Evolutionary conservation across 1,139 yeast species (phyloP).

Genomic region (Taphrina wiesneri): DNA sequence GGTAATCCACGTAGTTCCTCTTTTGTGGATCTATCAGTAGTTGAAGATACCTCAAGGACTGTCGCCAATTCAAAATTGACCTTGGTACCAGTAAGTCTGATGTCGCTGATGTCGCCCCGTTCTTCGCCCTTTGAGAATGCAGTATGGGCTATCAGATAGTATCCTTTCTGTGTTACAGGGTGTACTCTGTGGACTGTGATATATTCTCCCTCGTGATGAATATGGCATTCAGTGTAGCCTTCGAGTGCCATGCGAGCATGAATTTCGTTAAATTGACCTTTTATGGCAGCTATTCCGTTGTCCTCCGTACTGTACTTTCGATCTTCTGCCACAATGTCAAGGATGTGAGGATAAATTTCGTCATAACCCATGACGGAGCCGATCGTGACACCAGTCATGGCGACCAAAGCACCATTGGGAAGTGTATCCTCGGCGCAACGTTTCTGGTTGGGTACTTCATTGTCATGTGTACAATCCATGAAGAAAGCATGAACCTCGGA

Average conservation of each 20-base stretch:
- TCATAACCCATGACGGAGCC: conserved; percentile 95
- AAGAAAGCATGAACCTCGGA: conserved; percentile 87
- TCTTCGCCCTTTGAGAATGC: conserved; percentile 56
- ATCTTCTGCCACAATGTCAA: conserved; percentile 78
- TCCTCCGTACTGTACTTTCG: conserved; percentile 60
- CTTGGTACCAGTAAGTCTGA: conserved; percentile 63
- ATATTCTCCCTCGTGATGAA: conserved; percentile 90
- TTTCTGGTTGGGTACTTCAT: conserved; percentile 82
- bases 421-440: conserved; percentile 91
- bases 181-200: conserved; percentile 87
- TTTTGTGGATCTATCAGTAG: conserved; percentile 53
- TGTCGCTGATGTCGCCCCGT: conserved; percentile 56
- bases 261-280: conserved; percentile 58
- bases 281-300: conserved; percentile 74
- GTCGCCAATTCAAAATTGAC: conserved; percentile 65
- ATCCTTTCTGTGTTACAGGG: conserved; percentile 82
- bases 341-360: conserved; percentile 78
- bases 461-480: conserved; percentile 98
- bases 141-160: conserved; percentile 83
- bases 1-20: conserved; percentile 61
- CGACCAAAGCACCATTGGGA: conserved; percentile 91
- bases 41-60: conserved; percentile 53
- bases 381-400: conserved; percentile 89
- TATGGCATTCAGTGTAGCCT: conserved; percentile 85
- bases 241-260: conserved; percentile 67